phyloP scores from a whole-genome alignment of 139 green algal genomes.

The Coelastrella sp. region DNA sequence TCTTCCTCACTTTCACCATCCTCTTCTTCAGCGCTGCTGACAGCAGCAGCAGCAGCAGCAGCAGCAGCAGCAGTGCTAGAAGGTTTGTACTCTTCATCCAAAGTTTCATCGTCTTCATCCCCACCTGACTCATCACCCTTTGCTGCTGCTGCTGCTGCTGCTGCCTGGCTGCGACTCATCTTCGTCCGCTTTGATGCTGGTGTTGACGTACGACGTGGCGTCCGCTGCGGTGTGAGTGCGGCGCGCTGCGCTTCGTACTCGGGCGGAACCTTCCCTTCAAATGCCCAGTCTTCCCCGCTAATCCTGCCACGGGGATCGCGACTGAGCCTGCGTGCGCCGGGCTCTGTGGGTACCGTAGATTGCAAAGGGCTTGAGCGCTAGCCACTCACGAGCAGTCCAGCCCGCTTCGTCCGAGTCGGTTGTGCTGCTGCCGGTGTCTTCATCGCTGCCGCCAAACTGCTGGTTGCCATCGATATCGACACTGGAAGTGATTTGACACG shows the following conservation, averaged over 20 bases:
- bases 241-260: background rate
- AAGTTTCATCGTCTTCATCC: background rate
- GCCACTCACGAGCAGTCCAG: background rate
- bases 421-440: conserved; percentile 21
- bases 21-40: background rate
- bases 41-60: background rate
- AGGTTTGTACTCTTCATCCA: background rate
- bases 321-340: background rate
- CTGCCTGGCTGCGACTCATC: background rate
- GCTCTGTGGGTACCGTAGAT: background rate
- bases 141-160: background rate
- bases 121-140: background rate
- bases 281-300: background rate
- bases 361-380: background rate
- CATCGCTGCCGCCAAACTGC: conserved; percentile 30
- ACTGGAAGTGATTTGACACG: background rate
- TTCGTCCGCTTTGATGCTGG: background rate
- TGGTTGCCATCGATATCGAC: background rate
- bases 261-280: background rate
- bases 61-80: background rate
- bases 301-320: background rate
- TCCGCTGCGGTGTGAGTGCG: background rate
- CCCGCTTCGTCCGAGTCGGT: background rate
- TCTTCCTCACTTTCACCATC: background rate
- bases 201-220: background rate